Percentiles rank a stretch among this genome's conserved stretches.
Evolutionary conservation across 768 basidiomycete species (phyloP).

Genomic region (Leccinum barrowsii): DNA sequence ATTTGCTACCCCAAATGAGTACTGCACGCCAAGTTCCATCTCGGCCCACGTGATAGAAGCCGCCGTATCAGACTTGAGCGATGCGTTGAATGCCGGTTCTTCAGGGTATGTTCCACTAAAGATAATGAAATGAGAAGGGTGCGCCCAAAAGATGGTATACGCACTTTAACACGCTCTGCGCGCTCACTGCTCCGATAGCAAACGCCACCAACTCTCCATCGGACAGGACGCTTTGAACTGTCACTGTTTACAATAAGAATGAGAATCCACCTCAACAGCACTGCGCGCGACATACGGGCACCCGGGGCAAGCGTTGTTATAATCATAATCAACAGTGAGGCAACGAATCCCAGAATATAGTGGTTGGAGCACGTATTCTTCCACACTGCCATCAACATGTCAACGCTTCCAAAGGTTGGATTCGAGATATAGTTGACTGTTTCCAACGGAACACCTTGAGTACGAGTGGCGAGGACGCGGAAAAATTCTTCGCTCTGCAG

Average conservation of each 20-base stretch:
- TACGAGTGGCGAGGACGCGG: conserved; percentile 12
- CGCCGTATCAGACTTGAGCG: conserved; percentile 11
- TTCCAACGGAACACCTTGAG: conserved; percentile 22
- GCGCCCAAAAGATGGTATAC: neutral
- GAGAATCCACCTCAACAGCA: neutral
- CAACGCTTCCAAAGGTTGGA: conserved; percentile 19
- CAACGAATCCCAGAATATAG: conserved; percentile 16
- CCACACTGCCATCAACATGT: conserved; percentile 15
- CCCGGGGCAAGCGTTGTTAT: conserved; percentile 23
- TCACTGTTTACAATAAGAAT: conserved; percentile 9
- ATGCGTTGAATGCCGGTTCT: conserved; percentile 1
- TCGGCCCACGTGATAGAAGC: conserved; percentile 26
- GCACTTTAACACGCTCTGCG: conserved; percentile 27
- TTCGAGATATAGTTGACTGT: conserved; percentile 22
- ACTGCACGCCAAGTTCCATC: conserved; percentile 23
- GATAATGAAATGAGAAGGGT: neutral
- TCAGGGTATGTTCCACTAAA: conserved; percentile 1
- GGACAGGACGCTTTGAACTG: conserved; percentile 18
- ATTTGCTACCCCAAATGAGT: conserved; percentile 16
- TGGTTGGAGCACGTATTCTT: conserved; percentile 20
- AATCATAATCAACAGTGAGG: conserved; percentile 20
- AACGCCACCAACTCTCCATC: conserved; percentile 24
- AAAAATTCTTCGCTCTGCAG: conserved; percentile 30
- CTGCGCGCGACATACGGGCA: conserved; percentile 16
- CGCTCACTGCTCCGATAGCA: conserved; percentile 18